Evolutionary conservation across 306 rosid genomes (phyloP).

Genomic region (Glycine latifolia): DNA sequence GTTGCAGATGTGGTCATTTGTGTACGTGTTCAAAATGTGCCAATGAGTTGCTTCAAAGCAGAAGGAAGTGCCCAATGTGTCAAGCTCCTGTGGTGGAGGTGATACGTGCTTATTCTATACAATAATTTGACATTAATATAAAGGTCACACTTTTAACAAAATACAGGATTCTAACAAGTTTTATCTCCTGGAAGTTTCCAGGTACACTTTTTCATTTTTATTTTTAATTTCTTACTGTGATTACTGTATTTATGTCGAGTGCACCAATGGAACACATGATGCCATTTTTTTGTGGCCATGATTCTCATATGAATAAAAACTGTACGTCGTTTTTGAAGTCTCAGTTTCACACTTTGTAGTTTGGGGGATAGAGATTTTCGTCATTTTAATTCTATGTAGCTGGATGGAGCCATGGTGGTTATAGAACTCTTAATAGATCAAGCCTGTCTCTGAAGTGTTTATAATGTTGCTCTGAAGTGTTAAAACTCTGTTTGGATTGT

Average conservation of each 20-base stretch:
- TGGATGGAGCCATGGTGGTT: conserved; percentile 19
- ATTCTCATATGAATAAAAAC: conserved; percentile 47
- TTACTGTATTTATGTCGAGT: conserved; percentile 52
- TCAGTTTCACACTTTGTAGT: background rate
- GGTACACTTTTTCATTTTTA: background rate
- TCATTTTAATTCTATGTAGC: conserved; percentile 31
- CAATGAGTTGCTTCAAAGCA: conserved; percentile 64
- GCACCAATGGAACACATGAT: conserved; percentile 42
- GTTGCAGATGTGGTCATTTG: conserved; percentile 95
- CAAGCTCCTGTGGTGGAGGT: conserved; percentile 90
- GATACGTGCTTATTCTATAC: conserved; percentile 83
- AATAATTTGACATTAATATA: conserved; percentile 48
- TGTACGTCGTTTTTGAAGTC: conserved; percentile 20
- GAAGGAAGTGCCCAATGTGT: conserved; percentile 94
- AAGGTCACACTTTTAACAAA: conserved; percentile 47
- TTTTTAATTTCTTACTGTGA: conserved; percentile 33
- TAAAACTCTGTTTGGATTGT: conserved; percentile 30
- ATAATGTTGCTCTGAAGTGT: conserved; percentile 23
- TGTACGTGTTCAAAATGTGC: conserved; percentile 91
- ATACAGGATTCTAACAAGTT: conserved; percentile 55
- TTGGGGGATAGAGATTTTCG: background rate
- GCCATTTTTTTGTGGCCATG: conserved; percentile 55
- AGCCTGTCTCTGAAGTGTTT: background rate
- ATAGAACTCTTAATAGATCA: background rate
- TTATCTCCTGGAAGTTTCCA: conserved; percentile 50